Percentiles rank a stretch among this genome's conserved stretches.
phyloP scores from a whole-genome alignment of 495 filamentous ascomycete species.

The Penicillium salamii region DNA sequence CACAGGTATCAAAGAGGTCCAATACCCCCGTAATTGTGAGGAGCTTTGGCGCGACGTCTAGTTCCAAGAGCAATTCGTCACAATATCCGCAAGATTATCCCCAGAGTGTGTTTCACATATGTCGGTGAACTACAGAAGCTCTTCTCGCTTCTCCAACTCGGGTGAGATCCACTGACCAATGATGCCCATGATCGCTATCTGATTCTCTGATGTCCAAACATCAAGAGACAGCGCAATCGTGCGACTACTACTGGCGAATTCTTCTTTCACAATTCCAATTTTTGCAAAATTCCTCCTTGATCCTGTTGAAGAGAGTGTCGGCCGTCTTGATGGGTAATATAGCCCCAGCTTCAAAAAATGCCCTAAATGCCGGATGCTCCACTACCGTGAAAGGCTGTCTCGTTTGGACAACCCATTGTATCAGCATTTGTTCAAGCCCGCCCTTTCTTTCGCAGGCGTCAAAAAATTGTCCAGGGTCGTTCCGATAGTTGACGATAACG shows the following conservation, averaged over 20 bases:
- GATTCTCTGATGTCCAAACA: slow-evolving; percentile 13
- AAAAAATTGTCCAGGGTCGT: slow-evolving; percentile 6
- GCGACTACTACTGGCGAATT: slow-evolving; percentile 8
- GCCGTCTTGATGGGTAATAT: slow-evolving; percentile 9
- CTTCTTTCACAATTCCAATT: slow-evolving; percentile 9
- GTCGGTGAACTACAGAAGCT: slow-evolving; percentile 10
- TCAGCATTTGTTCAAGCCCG: slow-evolving; percentile 8
- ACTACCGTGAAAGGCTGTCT: slow-evolving; percentile 15
- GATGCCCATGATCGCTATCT: slow-evolving; percentile 13
- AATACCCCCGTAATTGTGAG: slow-evolving; percentile 53
- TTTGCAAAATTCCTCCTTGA: slow-evolving; percentile 13
- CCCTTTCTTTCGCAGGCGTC: slow-evolving; percentile 1
- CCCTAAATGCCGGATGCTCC: slow-evolving; percentile 10
- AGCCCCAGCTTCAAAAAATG: slow-evolving; percentile 10
- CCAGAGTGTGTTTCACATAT: slow-evolving; percentile 11
- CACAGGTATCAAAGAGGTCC: neutral
- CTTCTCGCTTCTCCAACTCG: slow-evolving; percentile 10
- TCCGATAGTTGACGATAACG: slow-evolving; percentile 3
- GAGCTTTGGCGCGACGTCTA: slow-evolving; percentile 40
- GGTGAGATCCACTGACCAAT: slow-evolving; percentile 10
- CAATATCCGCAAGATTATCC: slow-evolving; percentile 10
- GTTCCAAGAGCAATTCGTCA: slow-evolving; percentile 4
- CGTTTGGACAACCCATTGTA: slow-evolving; percentile 8
- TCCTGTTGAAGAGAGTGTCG: slow-evolving; percentile 8
- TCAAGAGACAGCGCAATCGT: slow-evolving; percentile 15